Percentiles rank a stretch among this genome's conserved stretches.
phyloP scores from a whole-genome alignment of 257 asterid genomes.

The Primulina eburnea region DNA sequence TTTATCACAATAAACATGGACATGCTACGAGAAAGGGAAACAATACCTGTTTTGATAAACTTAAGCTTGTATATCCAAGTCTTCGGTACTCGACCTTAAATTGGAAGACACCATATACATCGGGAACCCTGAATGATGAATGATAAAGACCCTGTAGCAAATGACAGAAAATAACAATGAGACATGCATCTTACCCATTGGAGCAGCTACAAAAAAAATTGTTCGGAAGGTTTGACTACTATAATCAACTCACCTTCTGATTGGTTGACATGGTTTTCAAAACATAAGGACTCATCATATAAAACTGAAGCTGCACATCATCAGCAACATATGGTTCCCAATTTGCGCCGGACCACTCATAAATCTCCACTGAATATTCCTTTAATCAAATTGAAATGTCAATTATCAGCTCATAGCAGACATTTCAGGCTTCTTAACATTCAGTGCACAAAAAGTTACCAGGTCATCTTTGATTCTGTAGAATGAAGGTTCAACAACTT shows the following conservation, averaged over 20 bases:
- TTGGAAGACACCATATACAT: constrained; percentile 95
- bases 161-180: constrained; percentile 14
- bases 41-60: constrained; percentile 80
- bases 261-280: constrained; percentile 73
- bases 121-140: constrained; percentile 88
- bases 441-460: constrained; percentile 42
- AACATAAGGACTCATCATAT: constrained; percentile 97
- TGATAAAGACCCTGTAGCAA: constrained; percentile 61
- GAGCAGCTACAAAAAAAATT: constrained; percentile 12
- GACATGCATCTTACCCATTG: background rate
- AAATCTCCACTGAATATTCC: constrained; percentile 83
- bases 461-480: constrained; percentile 88
- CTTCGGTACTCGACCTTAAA: constrained; percentile 86
- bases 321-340: constrained; percentile 91
- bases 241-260: constrained; percentile 50
- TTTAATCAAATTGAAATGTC: constrained; percentile 34
- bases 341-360: constrained; percentile 80
- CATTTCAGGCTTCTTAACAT: constrained; percentile 7
- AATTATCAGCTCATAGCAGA: constrained; percentile 15
- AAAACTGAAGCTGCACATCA: constrained; percentile 90
- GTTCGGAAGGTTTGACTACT: background rate
- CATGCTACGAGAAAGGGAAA: constrained; percentile 10
- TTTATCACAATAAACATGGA: background rate
- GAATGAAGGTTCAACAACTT: constrained; percentile 72
- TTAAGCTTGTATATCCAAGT: constrained; percentile 81